These are phyloP conservation scores for Colletotrichum godetiae DNA, from an alignment of 2,329 filamentous ascomycete species.

Conservation along the genomic window DNA sequence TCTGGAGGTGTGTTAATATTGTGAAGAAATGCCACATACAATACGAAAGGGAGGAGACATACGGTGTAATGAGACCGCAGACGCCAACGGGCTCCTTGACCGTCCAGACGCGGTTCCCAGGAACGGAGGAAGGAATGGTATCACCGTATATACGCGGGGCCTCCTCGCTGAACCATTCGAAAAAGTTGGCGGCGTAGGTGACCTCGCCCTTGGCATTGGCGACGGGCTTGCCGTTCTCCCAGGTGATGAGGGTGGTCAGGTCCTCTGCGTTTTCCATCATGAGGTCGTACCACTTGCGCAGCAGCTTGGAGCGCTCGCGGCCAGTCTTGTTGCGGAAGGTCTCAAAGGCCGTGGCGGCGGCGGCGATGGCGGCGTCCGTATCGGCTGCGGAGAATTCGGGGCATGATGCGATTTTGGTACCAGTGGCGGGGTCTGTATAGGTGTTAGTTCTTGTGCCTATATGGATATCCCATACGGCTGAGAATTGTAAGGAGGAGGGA, in stretches of 20 bases:
- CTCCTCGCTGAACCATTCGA: constrained; percentile 86
- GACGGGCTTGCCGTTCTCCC: constrained; percentile 89
- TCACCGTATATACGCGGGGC: constrained; percentile 80
- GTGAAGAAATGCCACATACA: background rate
- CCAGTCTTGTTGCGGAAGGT: constrained; percentile 78
- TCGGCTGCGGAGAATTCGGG: constrained; percentile 87
- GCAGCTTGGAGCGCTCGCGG: constrained; percentile 78
- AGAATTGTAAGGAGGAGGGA: background rate
- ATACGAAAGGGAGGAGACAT: constrained; percentile 31
- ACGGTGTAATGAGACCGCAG: constrained; percentile 83
- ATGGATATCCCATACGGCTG: background rate
- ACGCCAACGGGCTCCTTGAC: constrained; percentile 88
- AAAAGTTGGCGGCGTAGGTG: constrained; percentile 78
- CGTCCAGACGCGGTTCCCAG: constrained; percentile 81
- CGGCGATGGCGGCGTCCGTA: constrained; percentile 82
- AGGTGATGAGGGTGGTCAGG: constrained; percentile 84
- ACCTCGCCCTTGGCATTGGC: constrained; percentile 80
- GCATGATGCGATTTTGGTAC: constrained; percentile 81
- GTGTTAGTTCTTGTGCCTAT: background rate
- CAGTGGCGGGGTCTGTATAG: constrained; percentile 80
- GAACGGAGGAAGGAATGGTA: constrained; percentile 76
- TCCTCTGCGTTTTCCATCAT: constrained; percentile 84
- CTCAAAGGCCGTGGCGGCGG: constrained; percentile 81
- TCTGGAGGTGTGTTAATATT: constrained; percentile 42
- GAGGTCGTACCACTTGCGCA: constrained; percentile 85